Conservation (phyloP, 345 rosid genomes). For the Aethionema arabicum region DNA sequence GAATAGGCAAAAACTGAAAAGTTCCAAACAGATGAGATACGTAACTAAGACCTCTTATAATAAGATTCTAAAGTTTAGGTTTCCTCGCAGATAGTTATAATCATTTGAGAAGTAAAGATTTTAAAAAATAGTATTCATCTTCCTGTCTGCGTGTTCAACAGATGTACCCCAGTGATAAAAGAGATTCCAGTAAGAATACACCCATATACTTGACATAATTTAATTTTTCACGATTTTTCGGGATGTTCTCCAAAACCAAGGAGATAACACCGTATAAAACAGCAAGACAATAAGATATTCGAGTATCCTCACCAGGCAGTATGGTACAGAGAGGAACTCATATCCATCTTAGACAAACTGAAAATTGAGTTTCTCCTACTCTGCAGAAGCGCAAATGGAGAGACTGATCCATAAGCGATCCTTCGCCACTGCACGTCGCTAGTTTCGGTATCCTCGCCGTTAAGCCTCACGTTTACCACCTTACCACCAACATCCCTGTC, state of each 20-base stretch:
- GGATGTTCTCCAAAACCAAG: background rate
- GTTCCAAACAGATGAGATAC: background rate
- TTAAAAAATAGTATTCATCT: background rate
- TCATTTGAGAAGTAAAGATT: background rate
- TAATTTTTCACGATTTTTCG: background rate
- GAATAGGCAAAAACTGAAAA: background rate
- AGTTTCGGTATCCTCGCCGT: slow-evolving; percentile 60
- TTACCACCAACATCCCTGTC: slow-evolving; percentile 54
- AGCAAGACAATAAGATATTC: background rate
- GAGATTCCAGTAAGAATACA: background rate
- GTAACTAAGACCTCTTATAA: background rate
- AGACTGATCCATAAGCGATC: slow-evolving; percentile 76
- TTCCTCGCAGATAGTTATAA: background rate
- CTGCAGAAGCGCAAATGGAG: slow-evolving; percentile 90
- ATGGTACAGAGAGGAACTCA: slow-evolving; percentile 54
- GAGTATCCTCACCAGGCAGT: slow-evolving; percentile 59
- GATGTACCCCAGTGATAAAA: background rate
- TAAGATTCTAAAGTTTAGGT: background rate
- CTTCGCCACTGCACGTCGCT: slow-evolving; percentile 70
- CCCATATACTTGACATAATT: background rate
- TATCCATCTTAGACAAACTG: slow-evolving; percentile 55
- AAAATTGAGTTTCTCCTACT: slow-evolving; percentile 65
- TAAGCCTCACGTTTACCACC: slow-evolving; percentile 65
- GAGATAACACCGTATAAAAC: background rate
- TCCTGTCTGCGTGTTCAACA: background rate